Evolutionary conservation across 73 alveolate genomes (phyloP), one percentile per base, ranked within the genome.

Genomic region (Paramecium caudatum): DNA sequence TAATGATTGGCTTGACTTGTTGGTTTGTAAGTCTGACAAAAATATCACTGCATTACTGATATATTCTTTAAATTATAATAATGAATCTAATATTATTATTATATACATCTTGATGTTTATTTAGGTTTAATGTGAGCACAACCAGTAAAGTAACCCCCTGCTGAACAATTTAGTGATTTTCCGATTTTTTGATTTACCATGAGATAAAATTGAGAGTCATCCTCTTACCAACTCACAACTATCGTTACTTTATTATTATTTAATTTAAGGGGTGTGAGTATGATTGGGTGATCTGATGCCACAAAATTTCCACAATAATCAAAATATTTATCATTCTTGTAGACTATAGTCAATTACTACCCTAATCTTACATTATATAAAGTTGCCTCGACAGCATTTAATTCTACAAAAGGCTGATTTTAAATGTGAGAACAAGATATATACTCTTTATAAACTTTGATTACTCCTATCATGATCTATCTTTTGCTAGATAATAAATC

Each of bases 301-400:
- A 49, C 19, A 36, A 49, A 49, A 49, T 49, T 49, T 49, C 70
- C 70, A 55, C 46, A 55, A 55, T 19, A 55, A 55, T 55, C 13
- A 55, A 55, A 55, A 55, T 55, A 55, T 55, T 55, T 55, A 10
- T 55, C 80, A 55, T 55, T 55, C 13, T 55, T 19, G 13, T 21
- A 49, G 2, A 0, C 3, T 10, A 55, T 55, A 0, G 45, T 55
- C 30, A 55, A 23, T 1, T 55, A 55, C 30, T 16, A 19, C 13
- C 80, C 80, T 55, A 10, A 10, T 49, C 30, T 55, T 3, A 55
- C 3, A 23, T 55, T 55, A 9, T 55, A 55, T 55, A 55, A 55
- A 10, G n/a, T 55, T 55, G 1, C 30, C 43, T 55, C 80, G 30
- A 10, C 3, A 0, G 30, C 21, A 5, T 37, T 27, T 55, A 10